Evolutionary conservation across 192 early-diverging fungal species (phyloP).

Genomic region (Endogone sp.): DNA sequence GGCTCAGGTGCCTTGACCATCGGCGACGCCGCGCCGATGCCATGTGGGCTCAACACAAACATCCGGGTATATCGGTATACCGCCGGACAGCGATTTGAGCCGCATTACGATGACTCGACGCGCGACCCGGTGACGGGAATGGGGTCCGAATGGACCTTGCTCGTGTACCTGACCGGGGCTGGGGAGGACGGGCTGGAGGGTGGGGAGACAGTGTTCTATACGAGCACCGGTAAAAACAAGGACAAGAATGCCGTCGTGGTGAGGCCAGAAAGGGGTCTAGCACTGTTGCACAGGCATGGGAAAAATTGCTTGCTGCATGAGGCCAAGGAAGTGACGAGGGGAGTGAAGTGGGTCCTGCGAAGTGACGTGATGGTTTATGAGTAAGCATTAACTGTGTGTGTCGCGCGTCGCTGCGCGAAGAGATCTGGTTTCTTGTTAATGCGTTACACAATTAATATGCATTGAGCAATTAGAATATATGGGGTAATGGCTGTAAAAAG

Average conservation of each 20-base stretch:
- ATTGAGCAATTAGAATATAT: no score
- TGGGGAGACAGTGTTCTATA: conserved; percentile 45
- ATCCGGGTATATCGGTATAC: conserved; percentile 40
- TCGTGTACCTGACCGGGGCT: conserved; percentile 35
- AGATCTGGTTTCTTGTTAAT: no score
- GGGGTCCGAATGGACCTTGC: conserved; percentile 37
- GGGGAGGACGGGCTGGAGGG: conserved; percentile 25
- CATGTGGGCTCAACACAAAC: conserved; percentile 33
- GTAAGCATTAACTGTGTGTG: no score
- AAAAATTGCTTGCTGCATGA: conserved; percentile 37
- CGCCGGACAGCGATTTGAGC: conserved; percentile 30
- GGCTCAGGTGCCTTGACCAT: not conserved
- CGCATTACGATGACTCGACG: conserved; percentile 36
- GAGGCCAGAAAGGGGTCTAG: conserved; percentile 27
- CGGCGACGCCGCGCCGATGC: conserved; percentile 1
- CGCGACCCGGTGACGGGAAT: conserved; percentile 21
- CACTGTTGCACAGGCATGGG: conserved; percentile 38
- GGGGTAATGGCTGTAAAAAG: no score
- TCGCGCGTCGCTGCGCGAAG: no score
- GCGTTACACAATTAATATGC: no score
- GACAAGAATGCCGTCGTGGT: conserved; percentile 25
- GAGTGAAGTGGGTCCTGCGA: conserved; percentile 36
- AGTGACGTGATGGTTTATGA: conserved; percentile 30
- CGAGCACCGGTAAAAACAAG: conserved; percentile 6
- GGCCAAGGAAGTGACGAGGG: conserved; percentile 30